Base-by-base conservation (phyloP, 2,329 filamentous ascomycete species). In the Arthrobotrys pseudoclavata region DNA sequence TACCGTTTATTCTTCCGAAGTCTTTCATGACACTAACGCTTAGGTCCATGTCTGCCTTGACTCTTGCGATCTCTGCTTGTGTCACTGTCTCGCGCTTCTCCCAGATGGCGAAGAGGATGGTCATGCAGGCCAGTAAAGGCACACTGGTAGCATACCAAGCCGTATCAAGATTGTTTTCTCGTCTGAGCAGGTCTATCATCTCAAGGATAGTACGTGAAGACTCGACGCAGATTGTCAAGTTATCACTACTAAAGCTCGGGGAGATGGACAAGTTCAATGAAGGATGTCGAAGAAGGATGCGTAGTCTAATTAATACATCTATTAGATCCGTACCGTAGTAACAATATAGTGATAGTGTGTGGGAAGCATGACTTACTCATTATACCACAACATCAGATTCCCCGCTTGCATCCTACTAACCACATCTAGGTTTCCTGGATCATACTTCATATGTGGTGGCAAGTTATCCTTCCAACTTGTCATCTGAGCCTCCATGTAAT, bases 131-230 rank as follows among this genome's bases (percentile, higher is more conserved):
- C 50, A 91, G 89, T 12, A 92, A 86, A 81, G 92, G 93, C 4
- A 92, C 87, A 0, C 91, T 90, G 60, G 89, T 87, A 57, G 91
- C 90, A 80, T 92, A 91, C 91, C 92, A 94, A 0, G 91, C 93
- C 0, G 91, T 92, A 81, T 95, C 92, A 3, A 94, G 84, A 81
- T 81, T 80, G n/a, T 91, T 92, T 71, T 90, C 85, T 80, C 86
- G 87, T 72, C 88, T 87, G 57, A 94, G 84, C 66, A 88, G 85
- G 22, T 86, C 85, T 4, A 90, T 88, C 26, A 87, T 86, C 22
- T 86, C 85, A 1, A 94, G 85, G 84, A 93, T 88, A 77, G 90
- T 87, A 55, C 87, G 86, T 4, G 91, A 88, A 9, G 89, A 88
- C 60, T 90, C 87, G 37, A 92, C 87, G 82, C 91, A 93, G 50